phyloP scores from a whole-genome alignment of 768 basidiomycete species.

The Rhodocollybia butyracea region DNA sequence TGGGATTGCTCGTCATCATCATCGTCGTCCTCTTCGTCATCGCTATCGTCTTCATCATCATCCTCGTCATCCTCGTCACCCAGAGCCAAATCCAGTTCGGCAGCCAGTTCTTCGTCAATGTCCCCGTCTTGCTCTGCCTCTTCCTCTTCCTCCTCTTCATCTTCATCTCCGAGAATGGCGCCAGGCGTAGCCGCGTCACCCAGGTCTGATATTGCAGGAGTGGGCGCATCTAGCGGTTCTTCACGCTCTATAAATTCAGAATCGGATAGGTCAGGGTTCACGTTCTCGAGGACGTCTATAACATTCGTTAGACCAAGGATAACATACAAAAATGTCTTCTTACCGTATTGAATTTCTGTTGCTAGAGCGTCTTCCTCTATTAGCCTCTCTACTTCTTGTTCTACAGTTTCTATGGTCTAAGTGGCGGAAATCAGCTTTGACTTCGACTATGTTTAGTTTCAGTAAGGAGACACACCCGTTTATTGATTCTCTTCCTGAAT shows the following conservation, averaged over 20 bases:
- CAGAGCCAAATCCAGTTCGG: conserved; percentile 84
- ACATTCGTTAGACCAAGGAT: neutral
- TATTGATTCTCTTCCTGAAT: conserved; percentile 87
- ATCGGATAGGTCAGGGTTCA: conserved; percentile 87
- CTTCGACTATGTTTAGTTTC: neutral
- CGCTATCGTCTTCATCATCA: conserved; percentile 67
- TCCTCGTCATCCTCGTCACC: conserved; percentile 60
- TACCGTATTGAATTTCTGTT: conserved; percentile 74
- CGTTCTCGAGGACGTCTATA: conserved; percentile 81
- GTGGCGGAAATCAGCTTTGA: neutral
- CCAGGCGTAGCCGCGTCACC: conserved; percentile 64
- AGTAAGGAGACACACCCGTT: conserved; percentile 48
- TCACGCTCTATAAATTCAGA: conserved; percentile 81
- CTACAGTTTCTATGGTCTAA: conserved; percentile 92
- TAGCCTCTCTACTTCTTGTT: conserved; percentile 87
- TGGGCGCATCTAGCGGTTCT: conserved; percentile 63
- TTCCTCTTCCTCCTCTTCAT: conserved; percentile 53
- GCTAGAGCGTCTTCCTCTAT: conserved; percentile 79
- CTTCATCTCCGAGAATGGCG: conserved; percentile 46
- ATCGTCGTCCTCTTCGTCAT: conserved; percentile 68
- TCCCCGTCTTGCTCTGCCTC: conserved; percentile 71
- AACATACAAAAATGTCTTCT: conserved; percentile 9
- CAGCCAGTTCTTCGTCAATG: conserved; percentile 86
- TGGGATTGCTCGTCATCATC: conserved; percentile 82
- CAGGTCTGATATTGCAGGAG: conserved; percentile 65